These are phyloP conservation scores for Phytophthora brassicae DNA, from an alignment of 352 stramenopile genomes.

Conservation along the genomic window DNA sequence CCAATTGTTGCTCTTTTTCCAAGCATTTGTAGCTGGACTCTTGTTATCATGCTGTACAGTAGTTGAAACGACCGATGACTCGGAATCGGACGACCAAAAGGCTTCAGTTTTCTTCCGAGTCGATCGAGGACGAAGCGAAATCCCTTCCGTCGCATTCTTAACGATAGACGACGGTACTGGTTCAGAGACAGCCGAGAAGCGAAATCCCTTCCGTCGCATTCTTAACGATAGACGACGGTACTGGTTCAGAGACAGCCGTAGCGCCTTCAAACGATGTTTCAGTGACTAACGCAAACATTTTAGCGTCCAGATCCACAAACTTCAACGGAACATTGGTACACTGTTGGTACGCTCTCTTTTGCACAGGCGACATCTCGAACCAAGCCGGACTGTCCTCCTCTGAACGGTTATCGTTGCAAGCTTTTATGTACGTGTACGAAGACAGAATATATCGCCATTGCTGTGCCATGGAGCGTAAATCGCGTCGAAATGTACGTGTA, in stretches of 20 bases:
- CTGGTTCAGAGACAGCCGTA: not conserved
- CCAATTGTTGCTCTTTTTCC: conserved; percentile 38
- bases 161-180: conserved; percentile 16
- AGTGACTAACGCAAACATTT: conserved; percentile 41
- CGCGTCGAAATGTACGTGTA: conserved; percentile 34
- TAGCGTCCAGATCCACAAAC: conserved; percentile 42
- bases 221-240: conserved; percentile 21
- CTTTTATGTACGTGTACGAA: conserved; percentile 49
- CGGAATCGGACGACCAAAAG: conserved; percentile 40
- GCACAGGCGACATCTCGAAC: conserved; percentile 36
- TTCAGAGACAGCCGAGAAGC: no score
- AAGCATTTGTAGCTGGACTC: not conserved
- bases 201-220: conserved; percentile 22
- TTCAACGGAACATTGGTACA: conserved; percentile 42
- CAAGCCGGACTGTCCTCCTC: conserved; percentile 27
- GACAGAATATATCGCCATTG: conserved; percentile 42
- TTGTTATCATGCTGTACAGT: conserved; percentile 6
- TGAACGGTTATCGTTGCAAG: conserved; percentile 35
- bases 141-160: conserved; percentile 21
- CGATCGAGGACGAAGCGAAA: conserved; percentile 29
- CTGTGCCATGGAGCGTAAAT: conserved; percentile 36
- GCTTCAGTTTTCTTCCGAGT: conserved; percentile 32
- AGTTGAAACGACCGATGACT: conserved; percentile 20
- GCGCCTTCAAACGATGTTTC: conserved; percentile 39
- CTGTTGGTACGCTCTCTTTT: conserved; percentile 44